These are phyloP conservation scores for Pseudotulostoma volvatum DNA, from an alignment of 495 filamentous ascomycete species.

Conservation along the genomic window DNA sequence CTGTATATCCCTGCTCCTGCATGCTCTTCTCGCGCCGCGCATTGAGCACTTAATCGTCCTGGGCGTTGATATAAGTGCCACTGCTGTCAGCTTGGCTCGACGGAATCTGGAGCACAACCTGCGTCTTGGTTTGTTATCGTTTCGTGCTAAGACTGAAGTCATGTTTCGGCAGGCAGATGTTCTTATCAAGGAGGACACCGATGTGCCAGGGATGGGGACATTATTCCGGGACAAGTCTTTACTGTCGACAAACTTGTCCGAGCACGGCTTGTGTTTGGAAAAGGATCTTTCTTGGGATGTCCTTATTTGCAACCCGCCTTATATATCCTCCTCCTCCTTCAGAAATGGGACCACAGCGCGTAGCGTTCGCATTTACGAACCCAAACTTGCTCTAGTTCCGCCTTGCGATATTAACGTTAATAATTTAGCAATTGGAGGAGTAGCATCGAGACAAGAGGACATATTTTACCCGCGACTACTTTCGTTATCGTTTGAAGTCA, in stretches of 20 bases:
- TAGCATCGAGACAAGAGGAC: constrained; percentile 22
- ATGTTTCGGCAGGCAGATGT: constrained; percentile 39
- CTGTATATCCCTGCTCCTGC: constrained; percentile 68
- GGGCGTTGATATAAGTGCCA: constrained; percentile 24
- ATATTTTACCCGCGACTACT: constrained; percentile 24
- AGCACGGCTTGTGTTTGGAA: too few species aligned
- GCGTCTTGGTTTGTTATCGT: constrained; percentile 10
- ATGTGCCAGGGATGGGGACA: constrained; percentile 4
- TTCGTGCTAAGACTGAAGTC: constrained; percentile 21
- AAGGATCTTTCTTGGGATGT: too few species aligned
- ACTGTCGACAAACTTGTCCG: neutral
- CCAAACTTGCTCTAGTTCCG: constrained; percentile 61
- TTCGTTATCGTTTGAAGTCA: constrained; percentile 8
- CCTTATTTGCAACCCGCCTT: constrained; percentile 82
- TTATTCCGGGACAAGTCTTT: neutral
- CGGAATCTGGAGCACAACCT: constrained; percentile 43
- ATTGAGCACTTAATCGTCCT: constrained; percentile 18
- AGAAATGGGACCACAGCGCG: constrained; percentile 38
- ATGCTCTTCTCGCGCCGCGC: constrained; percentile 32
- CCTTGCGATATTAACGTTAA: constrained; percentile 5
- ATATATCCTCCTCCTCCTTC: constrained; percentile 53
- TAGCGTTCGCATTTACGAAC: constrained; percentile 69
- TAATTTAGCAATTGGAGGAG: neutral
- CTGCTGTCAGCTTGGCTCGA: constrained; percentile 43
- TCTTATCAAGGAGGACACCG: constrained; percentile 17